phyloP scores from a whole-genome alignment of 73 alveolate genomes.

The Halteria grandinella region DNA sequence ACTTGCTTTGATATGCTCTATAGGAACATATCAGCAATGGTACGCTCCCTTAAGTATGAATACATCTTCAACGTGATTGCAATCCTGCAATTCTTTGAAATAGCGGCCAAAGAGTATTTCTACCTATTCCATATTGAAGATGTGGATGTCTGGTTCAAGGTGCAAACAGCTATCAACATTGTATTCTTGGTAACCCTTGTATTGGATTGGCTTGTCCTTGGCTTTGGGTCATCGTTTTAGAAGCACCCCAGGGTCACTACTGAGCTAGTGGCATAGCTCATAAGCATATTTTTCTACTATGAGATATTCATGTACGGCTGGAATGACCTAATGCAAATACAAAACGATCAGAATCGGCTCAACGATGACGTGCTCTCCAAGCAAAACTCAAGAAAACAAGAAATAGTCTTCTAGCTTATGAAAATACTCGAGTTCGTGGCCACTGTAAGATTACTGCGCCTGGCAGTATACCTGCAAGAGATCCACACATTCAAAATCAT shows the following conservation, averaged over 20 bases:
- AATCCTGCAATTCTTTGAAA: conserved; percentile 4
- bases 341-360: no score
- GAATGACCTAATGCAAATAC: no score
- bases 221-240: conserved; percentile 2
- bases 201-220: conserved; percentile 13
- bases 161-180: not conserved
- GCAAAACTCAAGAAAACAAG: no score
- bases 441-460: conserved; percentile 24
- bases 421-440: conserved; percentile 2
- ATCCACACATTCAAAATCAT: conserved; percentile 41
- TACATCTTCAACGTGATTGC: not conserved
- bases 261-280: no score
- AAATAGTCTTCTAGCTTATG: not conserved
- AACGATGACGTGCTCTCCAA: no score
- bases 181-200: not conserved
- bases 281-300: no score
- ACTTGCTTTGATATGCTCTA: not conserved
- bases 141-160: not conserved
- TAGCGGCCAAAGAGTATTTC: conserved; percentile 12
- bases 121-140: not conserved
- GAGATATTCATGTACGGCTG: no score
- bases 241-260: conserved; percentile 31
- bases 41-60: conserved; percentile 8
- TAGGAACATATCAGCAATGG: not conserved
- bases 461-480: conserved; percentile 37